phyloP scores from a whole-genome alignment of 1,284 basidiomycete species.

The Neolentinus lepideus region DNA sequence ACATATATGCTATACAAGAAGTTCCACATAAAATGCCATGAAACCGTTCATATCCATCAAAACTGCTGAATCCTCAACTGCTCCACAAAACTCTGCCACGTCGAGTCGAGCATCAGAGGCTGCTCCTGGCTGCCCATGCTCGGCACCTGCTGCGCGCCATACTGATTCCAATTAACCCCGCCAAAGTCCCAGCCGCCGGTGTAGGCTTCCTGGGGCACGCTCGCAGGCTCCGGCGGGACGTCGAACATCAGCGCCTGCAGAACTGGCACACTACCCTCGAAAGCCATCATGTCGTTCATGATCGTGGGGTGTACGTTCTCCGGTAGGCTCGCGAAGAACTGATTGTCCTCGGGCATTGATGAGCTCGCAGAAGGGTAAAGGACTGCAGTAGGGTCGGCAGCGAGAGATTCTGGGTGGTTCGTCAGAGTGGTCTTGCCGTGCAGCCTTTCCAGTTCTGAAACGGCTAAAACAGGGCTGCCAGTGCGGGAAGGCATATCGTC shows the following conservation, averaged over 20 bases:
- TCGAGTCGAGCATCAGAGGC: not conserved
- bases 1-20: too few species aligned
- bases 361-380: not conserved
- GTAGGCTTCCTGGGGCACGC: not conserved
- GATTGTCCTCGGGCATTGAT: conserved; percentile 14
- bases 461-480: conserved; percentile 17
- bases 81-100: conserved; percentile 1
- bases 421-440: conserved; percentile 52
- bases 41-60: not conserved
- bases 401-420: conserved; percentile 4
- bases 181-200: not conserved
- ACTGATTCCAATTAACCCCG: not conserved
- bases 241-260: not conserved
- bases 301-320: conserved; percentile 30
- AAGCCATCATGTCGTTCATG: conserved; percentile 34
- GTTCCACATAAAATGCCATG: too few species aligned
- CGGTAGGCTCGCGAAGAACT: not conserved
- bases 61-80: conserved; percentile 1
- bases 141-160: not conserved
- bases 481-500: conserved; percentile 25
- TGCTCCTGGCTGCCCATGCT: not conserved
- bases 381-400: conserved; percentile 1
- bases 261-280: conserved; percentile 14
- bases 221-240: not conserved
- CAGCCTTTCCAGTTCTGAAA: conserved; percentile 52